Conservation (phyloP, 129 eudicot genomes). For the Flaveria ramosissima region DNA sequence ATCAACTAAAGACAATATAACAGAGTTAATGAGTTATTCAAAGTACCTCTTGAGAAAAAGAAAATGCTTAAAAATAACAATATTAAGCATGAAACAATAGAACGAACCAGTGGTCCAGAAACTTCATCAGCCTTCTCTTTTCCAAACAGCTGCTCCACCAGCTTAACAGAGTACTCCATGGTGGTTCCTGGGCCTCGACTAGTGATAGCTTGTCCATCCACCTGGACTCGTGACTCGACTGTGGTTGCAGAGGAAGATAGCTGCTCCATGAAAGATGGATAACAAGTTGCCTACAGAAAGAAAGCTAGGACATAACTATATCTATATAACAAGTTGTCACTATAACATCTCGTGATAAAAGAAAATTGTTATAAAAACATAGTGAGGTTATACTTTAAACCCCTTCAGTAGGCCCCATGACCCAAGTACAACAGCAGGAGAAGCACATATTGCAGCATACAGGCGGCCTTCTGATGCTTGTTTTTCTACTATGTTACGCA, state of each 20-base stretch:
- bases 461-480: conserved; percentile 87
- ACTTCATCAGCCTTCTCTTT: conserved; percentile 86
- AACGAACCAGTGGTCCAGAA: conserved; percentile 72
- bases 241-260: conserved; percentile 70
- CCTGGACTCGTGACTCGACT: conserved; percentile 86
- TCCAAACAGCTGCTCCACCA: conserved; percentile 75
- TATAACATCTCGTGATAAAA: conserved; percentile 1
- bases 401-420: conserved; percentile 96
- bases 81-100: conserved; percentile 11
- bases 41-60: conserved; percentile 2
- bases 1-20: conserved; percentile 53
- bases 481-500: conserved; percentile 71
- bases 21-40: background rate
- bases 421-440: conserved; percentile 97
- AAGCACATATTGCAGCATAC: conserved; percentile 94
- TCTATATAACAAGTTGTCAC: conserved; percentile 11
- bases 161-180: conserved; percentile 81
- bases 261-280: conserved; percentile 92
- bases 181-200: conserved; percentile 97
- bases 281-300: conserved; percentile 78
- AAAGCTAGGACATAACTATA: background rate
- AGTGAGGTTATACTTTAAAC: conserved; percentile 46
- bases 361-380: background rate
- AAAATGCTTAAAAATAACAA: background rate
- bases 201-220: conserved; percentile 80